These are phyloP conservation scores for Colletotrichum siamense DNA, from an alignment of 2,329 filamentous ascomycete species.

Conservation along the genomic window DNA sequence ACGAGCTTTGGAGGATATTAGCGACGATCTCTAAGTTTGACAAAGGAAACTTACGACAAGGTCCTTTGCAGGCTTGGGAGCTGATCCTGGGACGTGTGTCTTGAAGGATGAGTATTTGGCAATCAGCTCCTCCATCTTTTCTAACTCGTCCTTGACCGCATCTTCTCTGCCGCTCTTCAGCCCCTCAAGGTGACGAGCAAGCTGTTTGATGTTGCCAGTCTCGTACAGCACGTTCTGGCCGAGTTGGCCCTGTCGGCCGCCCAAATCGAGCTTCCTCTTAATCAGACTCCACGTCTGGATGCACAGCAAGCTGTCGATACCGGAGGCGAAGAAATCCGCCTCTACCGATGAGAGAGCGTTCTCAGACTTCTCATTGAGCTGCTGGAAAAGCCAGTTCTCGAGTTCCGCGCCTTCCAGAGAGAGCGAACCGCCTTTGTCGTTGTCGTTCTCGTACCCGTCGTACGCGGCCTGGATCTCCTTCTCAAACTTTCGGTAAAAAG, in stretches of 20 bases:
- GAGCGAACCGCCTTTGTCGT: conserved; percentile 23
- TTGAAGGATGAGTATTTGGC: conserved; percentile 41
- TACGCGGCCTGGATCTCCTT: conserved; percentile 30
- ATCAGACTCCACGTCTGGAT: conserved; percentile 47
- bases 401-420: conserved; percentile 25
- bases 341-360: neutral
- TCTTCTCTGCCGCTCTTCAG: neutral
- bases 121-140: conserved; percentile 36
- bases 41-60: conserved; percentile 31
- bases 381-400: conserved; percentile 25
- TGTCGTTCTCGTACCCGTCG: neutral
- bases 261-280: conserved; percentile 40
- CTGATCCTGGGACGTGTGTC: conserved; percentile 23
- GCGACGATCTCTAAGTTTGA: neutral
- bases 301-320: conserved; percentile 50
- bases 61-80: conserved; percentile 28
- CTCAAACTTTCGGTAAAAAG: conserved; percentile 41
- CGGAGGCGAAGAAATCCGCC: conserved; percentile 46
- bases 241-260: conserved; percentile 20
- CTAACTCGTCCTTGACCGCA: conserved; percentile 25
- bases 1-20: conserved; percentile 40
- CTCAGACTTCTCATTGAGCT: neutral
- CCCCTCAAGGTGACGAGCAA: conserved; percentile 34
- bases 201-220: conserved; percentile 36
- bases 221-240: conserved; percentile 47